A percentile compares a stretch with the other conserved stretches of the same genome.
Evolutionary conservation across 768 basidiomycete species (phyloP).

Genomic region (Phlebiopsis gigantea): DNA sequence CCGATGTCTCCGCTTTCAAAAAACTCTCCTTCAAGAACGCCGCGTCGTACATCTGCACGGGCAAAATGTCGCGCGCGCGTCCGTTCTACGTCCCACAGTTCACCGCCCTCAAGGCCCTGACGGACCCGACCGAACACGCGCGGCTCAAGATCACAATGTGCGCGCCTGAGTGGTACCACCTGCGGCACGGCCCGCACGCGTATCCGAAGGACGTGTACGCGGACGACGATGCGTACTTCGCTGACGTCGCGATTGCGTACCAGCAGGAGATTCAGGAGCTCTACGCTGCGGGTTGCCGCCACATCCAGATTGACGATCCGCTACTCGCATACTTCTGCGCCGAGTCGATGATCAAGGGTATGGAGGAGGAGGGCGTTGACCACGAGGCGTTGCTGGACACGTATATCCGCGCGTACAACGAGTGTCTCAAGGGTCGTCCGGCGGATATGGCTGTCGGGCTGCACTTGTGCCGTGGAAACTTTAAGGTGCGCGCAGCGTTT

Average conservation of each 20-base stretch:
- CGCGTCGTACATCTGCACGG: slow-evolving; percentile 29
- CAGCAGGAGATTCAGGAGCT: slow-evolving; percentile 39
- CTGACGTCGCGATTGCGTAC: slow-evolving; percentile 43
- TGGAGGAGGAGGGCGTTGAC: slow-evolving; percentile 58
- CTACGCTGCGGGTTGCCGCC: slow-evolving; percentile 38
- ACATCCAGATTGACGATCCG: slow-evolving; percentile 44
- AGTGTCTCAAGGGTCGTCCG: slow-evolving; percentile 47
- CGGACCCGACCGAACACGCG: slow-evolving; percentile 57
- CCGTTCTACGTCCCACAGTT: slow-evolving; percentile 64
- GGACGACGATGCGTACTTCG: slow-evolving; percentile 53
- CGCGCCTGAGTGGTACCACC: slow-evolving; percentile 69
- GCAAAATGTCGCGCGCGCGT: slow-evolving; percentile 57
- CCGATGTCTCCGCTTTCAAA: slow-evolving; percentile 30
- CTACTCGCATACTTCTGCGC: slow-evolving; percentile 61
- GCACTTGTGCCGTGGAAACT: slow-evolving; percentile 53
- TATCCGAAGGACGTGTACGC: slow-evolving; percentile 56
- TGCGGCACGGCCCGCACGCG: slow-evolving; percentile 58
- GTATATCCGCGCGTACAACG: slow-evolving; percentile 59
- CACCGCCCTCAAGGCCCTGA: slow-evolving; percentile 51
- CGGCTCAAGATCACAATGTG: slow-evolving; percentile 69
- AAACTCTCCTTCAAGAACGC: slow-evolving; percentile 28
- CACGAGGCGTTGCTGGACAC: slow-evolving; percentile 60
- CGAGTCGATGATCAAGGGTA: slow-evolving; percentile 46
- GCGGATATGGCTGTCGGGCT: slow-evolving; percentile 49
- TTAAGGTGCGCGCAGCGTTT: slow-evolving; percentile 15